These are phyloP conservation scores for Oemleria cerasiformis DNA, from an alignment of 306 rosid genomes.

Conservation along the genomic window DNA sequence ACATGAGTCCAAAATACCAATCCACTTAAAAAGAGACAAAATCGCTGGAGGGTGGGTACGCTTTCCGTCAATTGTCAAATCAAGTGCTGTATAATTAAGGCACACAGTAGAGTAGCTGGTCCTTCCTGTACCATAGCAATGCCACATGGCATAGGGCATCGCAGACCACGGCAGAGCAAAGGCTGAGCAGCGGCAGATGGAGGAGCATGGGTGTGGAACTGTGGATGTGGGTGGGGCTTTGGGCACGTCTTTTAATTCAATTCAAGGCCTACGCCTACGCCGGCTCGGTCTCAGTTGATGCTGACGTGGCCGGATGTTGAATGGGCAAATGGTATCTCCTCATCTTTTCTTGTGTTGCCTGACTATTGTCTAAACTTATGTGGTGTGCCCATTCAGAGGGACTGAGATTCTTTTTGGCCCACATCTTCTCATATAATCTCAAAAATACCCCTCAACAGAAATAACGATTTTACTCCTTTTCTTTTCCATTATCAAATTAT, in stretches of 20 bases:
- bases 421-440: background rate
- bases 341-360: background rate
- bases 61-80: slow-evolving; percentile 12
- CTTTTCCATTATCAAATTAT: background rate
- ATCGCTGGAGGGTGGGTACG: background rate
- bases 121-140: background rate
- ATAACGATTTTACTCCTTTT: slow-evolving; percentile 8
- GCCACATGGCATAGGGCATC: background rate
- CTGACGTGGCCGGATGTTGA: slow-evolving; percentile 1
- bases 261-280: background rate
- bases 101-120: background rate
- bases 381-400: background rate
- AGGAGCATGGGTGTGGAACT: background rate
- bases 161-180: background rate
- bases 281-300: background rate
- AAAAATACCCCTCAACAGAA: background rate
- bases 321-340: background rate
- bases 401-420: slow-evolving; percentile 11
- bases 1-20: slow-evolving; percentile 6
- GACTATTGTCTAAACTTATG: background rate
- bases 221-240: background rate
- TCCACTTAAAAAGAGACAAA: slow-evolving; percentile 12
- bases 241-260: background rate
- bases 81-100: background rate
- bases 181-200: background rate